phyloP scores from a whole-genome alignment of 2,329 filamentous ascomycete genomes.

The Mariannaea elegans region DNA sequence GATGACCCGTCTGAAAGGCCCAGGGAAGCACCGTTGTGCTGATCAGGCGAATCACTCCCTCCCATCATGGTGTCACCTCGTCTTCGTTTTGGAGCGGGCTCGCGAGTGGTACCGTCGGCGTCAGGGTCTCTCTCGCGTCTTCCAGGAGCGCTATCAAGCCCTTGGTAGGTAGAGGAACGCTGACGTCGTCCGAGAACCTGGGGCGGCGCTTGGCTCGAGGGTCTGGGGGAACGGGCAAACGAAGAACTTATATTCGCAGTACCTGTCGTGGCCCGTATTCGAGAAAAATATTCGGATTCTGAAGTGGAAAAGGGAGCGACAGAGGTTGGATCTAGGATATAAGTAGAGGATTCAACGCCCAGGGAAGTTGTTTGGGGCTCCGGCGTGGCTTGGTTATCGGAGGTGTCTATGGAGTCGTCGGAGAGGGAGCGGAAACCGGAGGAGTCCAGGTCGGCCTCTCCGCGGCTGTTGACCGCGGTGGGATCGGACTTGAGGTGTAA shows the following conservation, averaged over 20 bases:
- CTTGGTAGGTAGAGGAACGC: constrained; percentile 53
- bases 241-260: constrained; percentile 54
- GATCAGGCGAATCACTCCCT: constrained; percentile 60
- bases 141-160: constrained; percentile 42
- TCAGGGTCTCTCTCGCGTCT: constrained; percentile 31
- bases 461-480: constrained; percentile 52
- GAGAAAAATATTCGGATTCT: constrained; percentile 33
- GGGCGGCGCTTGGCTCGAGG: constrained; percentile 40
- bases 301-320: constrained; percentile 26
- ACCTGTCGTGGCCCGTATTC: constrained; percentile 42
- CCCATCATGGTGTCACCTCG: constrained; percentile 71
- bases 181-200: constrained; percentile 65
- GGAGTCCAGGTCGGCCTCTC: constrained; percentile 53
- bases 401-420: constrained; percentile 50
- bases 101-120: constrained; percentile 22
- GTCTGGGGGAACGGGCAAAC: constrained; percentile 37
- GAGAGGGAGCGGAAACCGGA: constrained; percentile 45
- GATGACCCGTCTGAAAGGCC: constrained; percentile 54
- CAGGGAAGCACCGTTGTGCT: constrained; percentile 64
- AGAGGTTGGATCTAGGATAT: constrained; percentile 10
- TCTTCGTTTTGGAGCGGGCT: constrained; percentile 57
- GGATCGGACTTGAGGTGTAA: constrained; percentile 28
- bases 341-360: constrained; percentile 56
- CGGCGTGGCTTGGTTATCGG: constrained; percentile 73
- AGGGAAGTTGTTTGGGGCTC: constrained; percentile 59